Evolutionary conservation across 345 rosid genomes (phyloP).

Genomic region (Gossypium arboreum): DNA sequence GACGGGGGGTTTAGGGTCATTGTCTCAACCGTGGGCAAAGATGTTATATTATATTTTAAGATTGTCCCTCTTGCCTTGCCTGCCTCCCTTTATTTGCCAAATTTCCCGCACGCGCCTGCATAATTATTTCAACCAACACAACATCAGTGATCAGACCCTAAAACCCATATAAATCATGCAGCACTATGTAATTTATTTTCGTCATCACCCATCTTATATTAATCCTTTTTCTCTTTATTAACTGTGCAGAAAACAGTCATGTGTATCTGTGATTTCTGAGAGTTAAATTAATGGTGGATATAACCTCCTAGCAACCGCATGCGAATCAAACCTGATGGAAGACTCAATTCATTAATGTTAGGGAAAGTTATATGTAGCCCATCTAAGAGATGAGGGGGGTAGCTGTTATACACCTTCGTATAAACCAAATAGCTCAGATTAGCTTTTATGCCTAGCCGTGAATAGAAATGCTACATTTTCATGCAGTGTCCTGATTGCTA

Average conservation of each 20-base stretch:
- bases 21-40: constrained; percentile 1
- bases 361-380: too few species aligned
- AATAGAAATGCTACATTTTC: not conserved
- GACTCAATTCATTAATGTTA: too few species aligned
- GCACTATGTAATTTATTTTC: not conserved
- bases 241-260: too few species aligned
- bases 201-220: not conserved
- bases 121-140: not conserved
- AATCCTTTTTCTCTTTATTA: not conserved
- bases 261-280: too few species aligned
- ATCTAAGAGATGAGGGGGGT: too few species aligned
- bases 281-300: too few species aligned
- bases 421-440: not conserved
- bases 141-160: not conserved
- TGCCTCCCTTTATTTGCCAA: not conserved
- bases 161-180: not conserved
- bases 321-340: too few species aligned
- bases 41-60: not conserved
- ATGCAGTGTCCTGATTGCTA: not conserved
- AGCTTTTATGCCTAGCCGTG: not conserved
- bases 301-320: too few species aligned
- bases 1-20: constrained; percentile 6
- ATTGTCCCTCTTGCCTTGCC: not conserved
- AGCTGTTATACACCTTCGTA: too few species aligned
- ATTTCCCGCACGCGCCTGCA: not conserved